Evolutionary conservation across 306 rosid genomes (phyloP), one percentile per base, ranked within the genome.

Genomic region (Malus sieversii): DNA sequence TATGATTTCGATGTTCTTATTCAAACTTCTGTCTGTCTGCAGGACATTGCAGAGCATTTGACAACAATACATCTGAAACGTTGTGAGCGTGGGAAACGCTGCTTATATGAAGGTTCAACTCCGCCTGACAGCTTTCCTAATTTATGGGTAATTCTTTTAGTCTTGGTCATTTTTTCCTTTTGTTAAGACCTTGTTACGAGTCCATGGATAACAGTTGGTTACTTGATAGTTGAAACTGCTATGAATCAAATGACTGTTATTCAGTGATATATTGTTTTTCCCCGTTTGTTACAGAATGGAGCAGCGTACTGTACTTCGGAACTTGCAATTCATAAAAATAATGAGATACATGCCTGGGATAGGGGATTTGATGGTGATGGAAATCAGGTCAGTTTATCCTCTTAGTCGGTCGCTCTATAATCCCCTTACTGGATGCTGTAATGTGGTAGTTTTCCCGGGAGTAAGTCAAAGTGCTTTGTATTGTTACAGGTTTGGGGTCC

Each of bases 51-150:
- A 14, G 99, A 96, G 78, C 98, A 89, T 86, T 86, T 96, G 82
- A 90, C 98, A 78, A 90, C 98, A 29, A 72, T 90, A 77, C 80
- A 96, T 77, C 91, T 96, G 46, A 89, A 88, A 79, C 92, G 97
- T 18, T 96, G 98, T 82, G 87, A 96, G 3, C 99, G 98, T 60
- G 99, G 99, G 70, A 96, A 96, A 75, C 97, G 97, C 55, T 96
- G 99, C 85, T 79, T 96, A 76, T 96, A 92, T 45, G 99, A 92
- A 87, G 99, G 99, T 64, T 89, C 99, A 79, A 90, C 98, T 74
- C 97, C 99, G 1, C 97, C 99, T 46, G 98, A 81, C 20, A 96
- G 98, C 60, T 96, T 89, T 84, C 99, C 99, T 55, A 96, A 90
- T 86, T 85, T 90, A 78, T 96, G 99, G 99, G 98, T 96, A 92